phyloP scores from a whole-genome alignment of 129 eudicot species.

The Glebionis coronaria region DNA sequence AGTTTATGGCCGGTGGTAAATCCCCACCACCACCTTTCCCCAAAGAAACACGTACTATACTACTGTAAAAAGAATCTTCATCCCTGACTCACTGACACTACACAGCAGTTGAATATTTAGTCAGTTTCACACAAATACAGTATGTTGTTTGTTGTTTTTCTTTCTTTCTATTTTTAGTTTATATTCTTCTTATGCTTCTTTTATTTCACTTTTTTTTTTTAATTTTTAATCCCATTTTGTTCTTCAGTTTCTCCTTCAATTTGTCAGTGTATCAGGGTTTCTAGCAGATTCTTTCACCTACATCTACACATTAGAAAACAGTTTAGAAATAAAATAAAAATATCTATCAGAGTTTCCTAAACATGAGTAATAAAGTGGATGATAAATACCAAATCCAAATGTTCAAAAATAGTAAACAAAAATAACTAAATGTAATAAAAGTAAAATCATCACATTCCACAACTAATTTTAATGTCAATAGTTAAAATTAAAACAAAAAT shows the following conservation, averaged over 20 bases:
- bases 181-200: slow-evolving; percentile 31
- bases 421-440: too few relatives aligned
- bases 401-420: too few relatives aligned
- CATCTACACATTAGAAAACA: slow-evolving; percentile 5
- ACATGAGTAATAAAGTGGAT: too few relatives aligned
- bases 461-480: too few relatives aligned
- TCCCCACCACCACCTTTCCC: slow-evolving; percentile 37
- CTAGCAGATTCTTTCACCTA: slow-evolving; percentile 22
- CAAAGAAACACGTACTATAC: slow-evolving; percentile 19
- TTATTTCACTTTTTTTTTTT: slow-evolving; percentile 9
- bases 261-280: slow-evolving; percentile 32
- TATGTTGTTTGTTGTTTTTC: too few relatives aligned
- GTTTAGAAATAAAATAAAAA: too few relatives aligned
- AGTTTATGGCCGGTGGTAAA: slow-evolving; percentile 35
- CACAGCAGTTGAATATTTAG: slow-evolving; percentile 30
- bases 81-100: slow-evolving; percentile 30
- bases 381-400: too few relatives aligned
- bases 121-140: slow-evolving; percentile 29
- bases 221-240: slow-evolving; percentile 28
- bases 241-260: slow-evolving; percentile 28
- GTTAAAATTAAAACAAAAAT: too few relatives aligned
- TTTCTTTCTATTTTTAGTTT: neutral
- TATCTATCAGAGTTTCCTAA: too few relatives aligned
- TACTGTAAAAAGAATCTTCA: slow-evolving; percentile 37
- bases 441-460: too few relatives aligned